Percentiles rank a stretch among this genome's conserved stretches.
Evolutionary conservation across 192 early-diverging fungal genomes (phyloP).

Genomic region (Jimgerdemannia lactiflua): DNA sequence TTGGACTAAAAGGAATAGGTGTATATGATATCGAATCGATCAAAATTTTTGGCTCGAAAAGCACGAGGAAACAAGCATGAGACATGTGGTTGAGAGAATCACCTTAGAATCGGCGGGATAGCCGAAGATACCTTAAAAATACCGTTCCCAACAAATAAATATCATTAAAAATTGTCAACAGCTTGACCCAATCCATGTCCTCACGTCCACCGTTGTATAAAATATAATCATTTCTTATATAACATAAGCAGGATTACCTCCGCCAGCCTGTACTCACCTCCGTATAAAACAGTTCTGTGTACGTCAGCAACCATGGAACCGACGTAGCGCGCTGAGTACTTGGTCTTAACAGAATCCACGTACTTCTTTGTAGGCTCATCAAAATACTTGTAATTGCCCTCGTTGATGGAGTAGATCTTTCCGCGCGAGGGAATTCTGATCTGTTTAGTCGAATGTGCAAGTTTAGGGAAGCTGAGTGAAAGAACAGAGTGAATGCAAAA

Average conservation of each 20-base stretch:
- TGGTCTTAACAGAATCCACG: slow-evolving; percentile 88
- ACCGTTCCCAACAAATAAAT: too few relatives aligned
- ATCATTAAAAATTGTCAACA: too few relatives aligned
- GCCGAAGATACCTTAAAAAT: slow-evolving; percentile 54
- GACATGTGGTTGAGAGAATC: neutral
- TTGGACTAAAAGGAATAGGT: slow-evolving; percentile 38
- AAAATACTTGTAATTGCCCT: slow-evolving; percentile 94
- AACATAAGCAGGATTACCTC: too few relatives aligned
- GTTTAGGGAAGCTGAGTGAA: neutral
- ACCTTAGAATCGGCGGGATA: slow-evolving; percentile 56
- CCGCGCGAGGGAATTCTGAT: slow-evolving; percentile 70
- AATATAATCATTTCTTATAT: too few relatives aligned
- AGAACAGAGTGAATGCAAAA: neutral
- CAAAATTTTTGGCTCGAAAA: too few relatives aligned
- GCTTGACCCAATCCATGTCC: too few relatives aligned
- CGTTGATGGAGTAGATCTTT: slow-evolving; percentile 99
- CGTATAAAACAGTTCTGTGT: slow-evolving; percentile 91
- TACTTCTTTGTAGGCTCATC: slow-evolving; percentile 85
- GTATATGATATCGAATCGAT: too few relatives aligned
- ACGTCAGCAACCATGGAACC: slow-evolving; percentile 99
- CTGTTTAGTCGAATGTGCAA: slow-evolving; percentile 17
- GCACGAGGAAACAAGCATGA: neutral
- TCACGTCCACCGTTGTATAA: too few relatives aligned
- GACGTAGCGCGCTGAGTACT: slow-evolving; percentile 94
- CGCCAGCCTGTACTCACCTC: slow-evolving; percentile 72